A percentile compares a stretch with the other conserved stretches of the same genome.
phyloP scores from a whole-genome alignment of 192 early-diverging fungal species.

The Backusella liffmaniae region DNA sequence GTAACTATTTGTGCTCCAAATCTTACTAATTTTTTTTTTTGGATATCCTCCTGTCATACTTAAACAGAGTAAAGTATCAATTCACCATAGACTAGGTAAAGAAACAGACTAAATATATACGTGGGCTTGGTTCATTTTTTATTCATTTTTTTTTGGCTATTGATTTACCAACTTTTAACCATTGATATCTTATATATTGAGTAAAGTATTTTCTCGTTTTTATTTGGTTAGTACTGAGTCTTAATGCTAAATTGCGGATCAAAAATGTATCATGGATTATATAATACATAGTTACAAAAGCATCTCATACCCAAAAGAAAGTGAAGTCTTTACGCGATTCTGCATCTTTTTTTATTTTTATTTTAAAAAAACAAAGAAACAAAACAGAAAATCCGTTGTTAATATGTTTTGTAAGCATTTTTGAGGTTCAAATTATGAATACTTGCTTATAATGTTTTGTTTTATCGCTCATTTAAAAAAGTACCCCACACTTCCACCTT shows the following conservation, averaged over 20 bases:
- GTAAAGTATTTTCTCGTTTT: not conserved
- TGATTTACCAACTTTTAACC: not conserved
- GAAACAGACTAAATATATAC: not conserved
- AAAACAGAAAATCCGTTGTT: no score
- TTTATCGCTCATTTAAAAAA: not conserved
- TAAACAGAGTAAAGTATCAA: not conserved
- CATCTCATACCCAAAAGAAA: not conserved
- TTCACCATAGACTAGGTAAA: not conserved
- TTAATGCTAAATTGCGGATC: not conserved
- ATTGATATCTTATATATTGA: not conserved
- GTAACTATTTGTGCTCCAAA: not conserved
- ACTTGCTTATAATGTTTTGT: not conserved
- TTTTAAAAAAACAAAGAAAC: not conserved
- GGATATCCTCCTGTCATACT: not conserved
- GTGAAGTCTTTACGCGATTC: not conserved
- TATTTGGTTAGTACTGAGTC: conserved; percentile 9
- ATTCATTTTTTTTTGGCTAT: not conserved
- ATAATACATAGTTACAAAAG: not conserved
- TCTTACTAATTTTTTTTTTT: not conserved
- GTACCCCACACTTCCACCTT: not conserved
- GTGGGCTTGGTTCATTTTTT: not conserved
- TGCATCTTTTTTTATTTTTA: not conserved
- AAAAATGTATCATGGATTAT: not conserved
- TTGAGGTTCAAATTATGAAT: not conserved
- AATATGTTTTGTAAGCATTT: not conserved